Conservation (phyloP, 129 eudicot species). For the Lactuca sativa region DNA sequence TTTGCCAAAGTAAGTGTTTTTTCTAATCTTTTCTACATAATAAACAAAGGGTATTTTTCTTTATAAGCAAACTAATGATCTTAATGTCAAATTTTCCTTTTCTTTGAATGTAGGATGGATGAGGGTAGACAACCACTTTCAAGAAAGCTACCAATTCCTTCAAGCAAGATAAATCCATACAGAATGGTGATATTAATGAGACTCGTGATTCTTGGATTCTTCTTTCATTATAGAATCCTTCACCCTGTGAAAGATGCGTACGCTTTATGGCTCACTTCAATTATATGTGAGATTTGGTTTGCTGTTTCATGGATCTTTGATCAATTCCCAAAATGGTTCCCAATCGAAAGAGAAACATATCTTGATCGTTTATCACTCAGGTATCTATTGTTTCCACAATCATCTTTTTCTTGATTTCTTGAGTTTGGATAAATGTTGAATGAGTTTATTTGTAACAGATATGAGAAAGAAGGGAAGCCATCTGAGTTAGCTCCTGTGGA, state of each 20-base stretch:
- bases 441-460: constrained; percentile 29
- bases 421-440: background rate
- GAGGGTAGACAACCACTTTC: constrained; percentile 88
- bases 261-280: constrained; percentile 69
- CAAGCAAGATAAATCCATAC: constrained; percentile 87
- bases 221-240: constrained; percentile 69
- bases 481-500: constrained; percentile 72
- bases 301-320: constrained; percentile 86
- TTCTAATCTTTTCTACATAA: background rate
- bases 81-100: background rate
- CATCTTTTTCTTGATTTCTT: too few species aligned
- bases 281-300: constrained; percentile 86
- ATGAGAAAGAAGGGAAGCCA: constrained; percentile 82
- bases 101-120: constrained; percentile 54
- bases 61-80: background rate
- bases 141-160: constrained; percentile 70
- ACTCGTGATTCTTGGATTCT: constrained; percentile 57
- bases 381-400: constrained; percentile 21
- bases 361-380: constrained; percentile 72
- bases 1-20: constrained; percentile 64
- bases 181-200: constrained; percentile 61
- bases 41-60: too few species aligned
- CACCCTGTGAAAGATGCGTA: constrained; percentile 75
- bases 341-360: constrained; percentile 74
- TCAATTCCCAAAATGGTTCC: constrained; percentile 79